Conservation (phyloP, 306 rosid genomes). For the Dryas octopetala region DNA sequence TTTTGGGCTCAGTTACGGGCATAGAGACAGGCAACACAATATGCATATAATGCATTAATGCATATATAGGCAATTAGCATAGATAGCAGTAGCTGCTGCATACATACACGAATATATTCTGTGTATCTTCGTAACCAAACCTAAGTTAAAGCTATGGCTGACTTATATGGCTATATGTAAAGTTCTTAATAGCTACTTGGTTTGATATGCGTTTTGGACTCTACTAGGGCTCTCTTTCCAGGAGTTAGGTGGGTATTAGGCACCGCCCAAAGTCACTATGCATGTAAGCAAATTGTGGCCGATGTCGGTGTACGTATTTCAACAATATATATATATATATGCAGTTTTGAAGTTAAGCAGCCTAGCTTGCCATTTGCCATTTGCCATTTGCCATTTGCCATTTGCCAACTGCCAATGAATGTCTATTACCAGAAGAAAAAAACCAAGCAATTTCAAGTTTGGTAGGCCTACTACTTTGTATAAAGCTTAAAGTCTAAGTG, state of each 20-base stretch:
- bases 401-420: background rate
- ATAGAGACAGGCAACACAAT: too few relatives aligned
- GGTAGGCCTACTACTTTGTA: background rate
- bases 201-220: too few relatives aligned
- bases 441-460: background rate
- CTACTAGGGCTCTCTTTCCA: background rate
- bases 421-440: background rate
- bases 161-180: background rate
- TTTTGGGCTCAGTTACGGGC: too few relatives aligned
- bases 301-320: too few relatives aligned
- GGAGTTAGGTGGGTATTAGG: slow-evolving; percentile 1
- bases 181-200: too few relatives aligned
- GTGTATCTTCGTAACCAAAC: background rate
- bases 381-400: background rate
- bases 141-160: background rate
- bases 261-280: background rate
- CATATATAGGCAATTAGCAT: too few relatives aligned
- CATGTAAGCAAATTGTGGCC: too few relatives aligned
- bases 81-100: too few relatives aligned
- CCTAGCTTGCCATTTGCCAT: too few relatives aligned
- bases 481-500: background rate
- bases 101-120: background rate
- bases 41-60: too few relatives aligned
- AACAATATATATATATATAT: too few relatives aligned
- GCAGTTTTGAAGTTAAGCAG: background rate